Percentiles rank a stretch among this genome's conserved stretches.
These are phyloP conservation scores for Hansenula lynferdii DNA, from an alignment of 1,139 yeast species.

Conservation along the genomic window DNA sequence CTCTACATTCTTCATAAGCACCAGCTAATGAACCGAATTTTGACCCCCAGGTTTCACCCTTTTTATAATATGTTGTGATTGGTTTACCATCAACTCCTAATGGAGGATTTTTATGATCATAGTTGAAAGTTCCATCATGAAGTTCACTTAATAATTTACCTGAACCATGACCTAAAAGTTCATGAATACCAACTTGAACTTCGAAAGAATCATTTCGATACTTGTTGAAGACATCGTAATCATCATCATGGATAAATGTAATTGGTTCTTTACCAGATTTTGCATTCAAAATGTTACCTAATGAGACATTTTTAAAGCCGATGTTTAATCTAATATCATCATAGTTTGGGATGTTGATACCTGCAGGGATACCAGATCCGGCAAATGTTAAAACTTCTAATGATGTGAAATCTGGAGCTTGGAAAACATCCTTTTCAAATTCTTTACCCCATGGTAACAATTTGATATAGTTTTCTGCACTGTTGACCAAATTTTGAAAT, in stretches of 20 bases:
- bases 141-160: conserved; percentile 74
- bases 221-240: conserved; percentile 56
- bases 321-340: conserved; percentile 78
- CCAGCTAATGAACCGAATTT: conserved; percentile 80
- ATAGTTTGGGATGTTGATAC: conserved; percentile 88
- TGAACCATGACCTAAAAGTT: conserved; percentile 87
- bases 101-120: conserved; percentile 59
- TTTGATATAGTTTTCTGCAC: conserved; percentile 60
- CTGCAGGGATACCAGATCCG: conserved; percentile 88
- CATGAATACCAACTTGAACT: conserved; percentile 91
- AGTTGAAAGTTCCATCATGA: conserved; percentile 62
- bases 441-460: conserved; percentile 72
- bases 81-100: conserved; percentile 51
- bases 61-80: conserved; percentile 61
- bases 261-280: conserved; percentile 67
- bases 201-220: conserved; percentile 83
- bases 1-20: conserved; percentile 88
- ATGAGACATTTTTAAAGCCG: conserved; percentile 86
- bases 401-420: conserved; percentile 90
- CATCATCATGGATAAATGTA: conserved; percentile 53
- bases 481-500: conserved; percentile 61
- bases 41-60: conserved; percentile 89
- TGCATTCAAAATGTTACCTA: conserved; percentile 80
- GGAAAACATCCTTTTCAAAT: conserved; percentile 79
- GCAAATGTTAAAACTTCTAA: conserved; percentile 87